These are phyloP conservation scores for Saccharomyces hybrid DNA, from an alignment of 1,139 yeast genomes.

Conservation along the genomic window DNA sequence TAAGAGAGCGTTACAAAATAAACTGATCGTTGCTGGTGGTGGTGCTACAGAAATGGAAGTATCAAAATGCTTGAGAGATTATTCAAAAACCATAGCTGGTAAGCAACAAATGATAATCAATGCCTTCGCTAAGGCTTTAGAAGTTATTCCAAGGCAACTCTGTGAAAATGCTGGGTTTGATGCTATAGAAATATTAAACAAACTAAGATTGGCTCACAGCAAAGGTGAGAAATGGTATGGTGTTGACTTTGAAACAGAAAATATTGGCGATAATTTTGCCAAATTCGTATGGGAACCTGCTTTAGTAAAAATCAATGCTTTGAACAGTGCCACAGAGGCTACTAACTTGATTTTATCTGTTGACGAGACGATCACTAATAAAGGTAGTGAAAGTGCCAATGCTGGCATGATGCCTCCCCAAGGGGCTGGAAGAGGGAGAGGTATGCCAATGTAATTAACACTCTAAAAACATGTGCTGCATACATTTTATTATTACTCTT, in stretches of 20 bases:
- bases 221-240: slow-evolving; percentile 91
- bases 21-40: slow-evolving; percentile 91
- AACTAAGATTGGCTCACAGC: slow-evolving; percentile 87
- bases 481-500: slow-evolving; percentile 60
- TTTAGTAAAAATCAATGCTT: slow-evolving; percentile 86
- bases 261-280: slow-evolving; percentile 76
- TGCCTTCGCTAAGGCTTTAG: slow-evolving; percentile 91
- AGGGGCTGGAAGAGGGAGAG: slow-evolving; percentile 56
- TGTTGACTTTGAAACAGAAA: slow-evolving; percentile 79
- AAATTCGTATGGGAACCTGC: slow-evolving; percentile 98
- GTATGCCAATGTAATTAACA: slow-evolving; percentile 39
- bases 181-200: slow-evolving; percentile 85
- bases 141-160: slow-evolving; percentile 91
- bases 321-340: slow-evolving; percentile 96
- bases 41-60: slow-evolving; percentile 99
- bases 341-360: slow-evolving; percentile 86
- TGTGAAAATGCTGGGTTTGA: slow-evolving; percentile 98
- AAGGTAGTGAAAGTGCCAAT: slow-evolving; percentile 52
- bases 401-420: slow-evolving; percentile 44
- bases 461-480: not conserved
- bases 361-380: slow-evolving; percentile 89
- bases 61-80: slow-evolving; percentile 80
- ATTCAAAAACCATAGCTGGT: slow-evolving; percentile 83
- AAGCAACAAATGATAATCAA: slow-evolving; percentile 88
- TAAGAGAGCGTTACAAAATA: slow-evolving; percentile 85